Percentiles rank a stretch among this genome's conserved stretches.
Evolutionary conservation across 1,284 basidiomycete species (phyloP).

Genomic region (Hemileia vastatrix): DNA sequence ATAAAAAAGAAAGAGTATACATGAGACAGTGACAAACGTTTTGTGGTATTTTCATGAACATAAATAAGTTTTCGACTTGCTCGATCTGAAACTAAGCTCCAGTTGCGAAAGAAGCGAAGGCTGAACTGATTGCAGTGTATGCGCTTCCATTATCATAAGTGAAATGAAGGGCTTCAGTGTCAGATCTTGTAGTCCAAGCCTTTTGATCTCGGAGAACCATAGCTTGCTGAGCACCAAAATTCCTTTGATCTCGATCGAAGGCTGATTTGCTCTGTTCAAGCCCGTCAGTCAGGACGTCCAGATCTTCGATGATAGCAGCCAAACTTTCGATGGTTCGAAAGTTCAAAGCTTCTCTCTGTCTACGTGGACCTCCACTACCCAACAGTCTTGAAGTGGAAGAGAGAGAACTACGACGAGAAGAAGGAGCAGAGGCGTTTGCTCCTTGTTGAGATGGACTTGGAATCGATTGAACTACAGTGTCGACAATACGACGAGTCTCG

Average conservation of each 20-base stretch:
- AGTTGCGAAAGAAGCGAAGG: too few relatives aligned
- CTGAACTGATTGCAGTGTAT: constrained; percentile 30
- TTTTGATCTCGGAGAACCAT: constrained; percentile 87
- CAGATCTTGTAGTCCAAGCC: constrained; percentile 64
- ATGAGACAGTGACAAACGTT: too few relatives aligned
- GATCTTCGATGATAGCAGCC: constrained; percentile 36
- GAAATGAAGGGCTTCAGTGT: constrained; percentile 27
- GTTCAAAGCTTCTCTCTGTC: constrained; percentile 31
- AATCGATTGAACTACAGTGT: constrained; percentile 35
- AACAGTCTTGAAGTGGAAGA: not conserved
- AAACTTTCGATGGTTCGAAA: constrained; percentile 31
- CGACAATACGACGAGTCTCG: constrained; percentile 65
- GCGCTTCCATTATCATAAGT: constrained; percentile 35
- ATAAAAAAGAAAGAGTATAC: too few relatives aligned
- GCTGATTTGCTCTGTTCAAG: constrained; percentile 30
- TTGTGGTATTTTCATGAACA: too few relatives aligned
- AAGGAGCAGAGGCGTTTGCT: not conserved
- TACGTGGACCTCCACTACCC: not conserved
- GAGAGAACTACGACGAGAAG: not conserved
- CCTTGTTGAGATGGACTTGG: not conserved
- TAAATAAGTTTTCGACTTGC: too few relatives aligned
- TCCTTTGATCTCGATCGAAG: not conserved
- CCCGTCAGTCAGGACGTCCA: constrained; percentile 34
- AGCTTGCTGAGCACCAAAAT: constrained; percentile 51
- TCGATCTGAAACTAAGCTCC: too few relatives aligned